These are phyloP conservation scores for Ophiosphaerella herpotricha DNA, from an alignment of 2,329 filamentous ascomycete species.

Conservation along the genomic window DNA sequence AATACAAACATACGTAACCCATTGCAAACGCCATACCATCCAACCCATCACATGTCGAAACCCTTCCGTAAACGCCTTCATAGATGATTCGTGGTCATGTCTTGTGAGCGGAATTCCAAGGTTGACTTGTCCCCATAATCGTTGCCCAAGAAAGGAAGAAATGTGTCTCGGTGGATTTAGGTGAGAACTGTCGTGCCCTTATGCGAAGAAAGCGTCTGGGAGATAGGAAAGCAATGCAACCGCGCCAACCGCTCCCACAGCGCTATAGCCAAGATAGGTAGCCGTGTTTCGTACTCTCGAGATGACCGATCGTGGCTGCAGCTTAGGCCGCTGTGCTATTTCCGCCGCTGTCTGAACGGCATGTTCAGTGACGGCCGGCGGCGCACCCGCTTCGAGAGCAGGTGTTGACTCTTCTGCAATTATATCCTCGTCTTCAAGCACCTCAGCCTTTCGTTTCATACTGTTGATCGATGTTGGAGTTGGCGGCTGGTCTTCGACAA, in stretches of 20 bases:
- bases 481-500: conserved; percentile 39
- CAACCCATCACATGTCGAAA: too few relatives aligned
- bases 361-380: background rate
- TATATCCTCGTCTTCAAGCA: conserved; percentile 19
- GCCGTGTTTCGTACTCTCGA: conserved; percentile 17
- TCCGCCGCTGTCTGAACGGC: conserved; percentile 11
- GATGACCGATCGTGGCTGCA: conserved; percentile 21
- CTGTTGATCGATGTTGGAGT: conserved; percentile 34
- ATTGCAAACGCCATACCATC: too few relatives aligned
- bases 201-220: conserved; percentile 27
- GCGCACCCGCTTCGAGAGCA: background rate
- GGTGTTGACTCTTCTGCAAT: background rate
- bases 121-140: too few relatives aligned
- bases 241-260: conserved; percentile 22
- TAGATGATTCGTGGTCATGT: too few relatives aligned
- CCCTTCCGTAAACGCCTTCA: too few relatives aligned
- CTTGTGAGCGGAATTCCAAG: too few relatives aligned
- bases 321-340: conserved; percentile 24
- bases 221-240: conserved; percentile 26
- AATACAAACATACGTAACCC: too few relatives aligned
- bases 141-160: too few relatives aligned
- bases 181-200: background rate
- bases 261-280: conserved; percentile 15
- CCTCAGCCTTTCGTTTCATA: conserved; percentile 41
- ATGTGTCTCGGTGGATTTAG: too few relatives aligned